Conservation (phyloP, 768 basidiomycete species). For the Pholiota conissans region DNA sequence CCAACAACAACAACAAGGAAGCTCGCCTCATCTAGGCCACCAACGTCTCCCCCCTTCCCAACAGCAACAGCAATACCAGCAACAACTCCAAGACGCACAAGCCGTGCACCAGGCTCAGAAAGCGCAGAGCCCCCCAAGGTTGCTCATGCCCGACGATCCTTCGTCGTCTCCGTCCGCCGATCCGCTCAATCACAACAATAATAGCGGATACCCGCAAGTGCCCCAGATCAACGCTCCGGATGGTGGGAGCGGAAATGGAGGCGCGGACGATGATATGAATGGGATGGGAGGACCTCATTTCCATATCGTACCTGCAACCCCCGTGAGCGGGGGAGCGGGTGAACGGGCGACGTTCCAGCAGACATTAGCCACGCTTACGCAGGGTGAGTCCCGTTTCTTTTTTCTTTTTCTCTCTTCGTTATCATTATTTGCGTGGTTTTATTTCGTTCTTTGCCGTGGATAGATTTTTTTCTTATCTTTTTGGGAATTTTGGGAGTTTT, state of each 20-base stretch:
- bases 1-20: too few relatives aligned
- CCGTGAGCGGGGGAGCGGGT: constrained; percentile 63
- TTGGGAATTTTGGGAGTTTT: too few relatives aligned
- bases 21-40: constrained; percentile 9
- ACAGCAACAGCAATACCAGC: constrained; percentile 11
- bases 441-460: background rate
- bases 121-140: constrained; percentile 62
- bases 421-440: background rate
- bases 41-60: background rate
- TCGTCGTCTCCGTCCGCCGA: constrained; percentile 26
- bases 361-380: constrained; percentile 48
- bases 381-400: constrained; percentile 41
- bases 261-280: constrained; percentile 22
- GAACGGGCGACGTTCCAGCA: constrained; percentile 48
- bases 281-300: constrained; percentile 49
- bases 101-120: constrained; percentile 39
- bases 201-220: background rate
- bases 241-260: constrained; percentile 31
- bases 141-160: constrained; percentile 51
- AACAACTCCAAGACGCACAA: constrained; percentile 14
- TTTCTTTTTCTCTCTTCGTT: background rate
- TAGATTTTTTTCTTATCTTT: too few relatives aligned
- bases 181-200: constrained; percentile 26
- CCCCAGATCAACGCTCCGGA: constrained; percentile 57
- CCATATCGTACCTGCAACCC: constrained; percentile 83